Base-by-base conservation (phyloP, 169 alveolate species). In the Eimeria sp. region DNA sequence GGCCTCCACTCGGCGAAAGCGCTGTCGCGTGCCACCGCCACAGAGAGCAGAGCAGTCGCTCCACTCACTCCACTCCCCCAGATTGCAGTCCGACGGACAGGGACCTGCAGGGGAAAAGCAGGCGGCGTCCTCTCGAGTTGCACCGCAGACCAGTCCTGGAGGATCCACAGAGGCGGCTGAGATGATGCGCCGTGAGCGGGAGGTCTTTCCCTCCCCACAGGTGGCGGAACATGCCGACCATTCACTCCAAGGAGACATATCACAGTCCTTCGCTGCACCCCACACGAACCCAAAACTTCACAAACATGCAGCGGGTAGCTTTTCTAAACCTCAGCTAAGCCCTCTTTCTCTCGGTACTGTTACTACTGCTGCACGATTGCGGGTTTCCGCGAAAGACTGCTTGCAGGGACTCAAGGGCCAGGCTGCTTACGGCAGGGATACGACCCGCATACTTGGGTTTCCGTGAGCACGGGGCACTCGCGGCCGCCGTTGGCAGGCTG, bases 21-120 rank as follows among this genome's bases (percentile, higher is more conserved):
- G 30, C 96, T 65, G 75, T 43, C 94, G 92, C 6, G 70, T 76
- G 84, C 96, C 96, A 43, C 89, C 92, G 43, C 95, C 97, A 70
- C 98, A 97, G 70, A 91, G 84, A 43, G 91, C 97, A 40, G 96
- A 65, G 96, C 98, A 97, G n/a, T n/a, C 89, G 20, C 93, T 73
- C 98, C 98, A 97, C 76, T 91, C 97, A 25, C 94, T 89, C 98
- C 98, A 97, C 16, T 78, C 83, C 22, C 96, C 90, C 72, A 97
- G 95, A 89, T 20, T 88, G 82, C 98, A 97, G 70, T 96, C 97
- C 40, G 94, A 90, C 5, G 95, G 94, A 72, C 98, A 97, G 43
- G 96, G 73, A 5, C 96, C 95, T 7, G 78, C 47, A 11, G 93
- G 72, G 54, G 95, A 70, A 27, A 83, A 84, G 57, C 96, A 94